These are phyloP conservation scores for Pythium aquatile DNA, from an alignment of 352 stramenopile genomes.

Conservation along the genomic window DNA sequence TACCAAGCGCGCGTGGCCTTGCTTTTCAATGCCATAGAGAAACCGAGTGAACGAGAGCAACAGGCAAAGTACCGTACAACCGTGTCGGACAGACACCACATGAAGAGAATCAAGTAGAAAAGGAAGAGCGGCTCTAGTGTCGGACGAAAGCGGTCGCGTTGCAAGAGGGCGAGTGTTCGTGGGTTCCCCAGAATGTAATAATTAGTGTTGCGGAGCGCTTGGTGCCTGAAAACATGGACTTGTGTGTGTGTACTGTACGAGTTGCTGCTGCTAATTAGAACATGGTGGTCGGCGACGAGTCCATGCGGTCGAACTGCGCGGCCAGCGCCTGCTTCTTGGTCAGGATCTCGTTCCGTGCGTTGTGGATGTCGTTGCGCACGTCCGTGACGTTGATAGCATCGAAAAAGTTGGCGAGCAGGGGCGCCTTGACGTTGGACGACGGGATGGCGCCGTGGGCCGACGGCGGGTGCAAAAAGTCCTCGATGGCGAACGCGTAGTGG, in stretches of 20 bases:
- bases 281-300: slow-evolving; percentile 64
- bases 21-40: slow-evolving; percentile 27
- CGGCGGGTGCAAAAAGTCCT: slow-evolving; percentile 76
- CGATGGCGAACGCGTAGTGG: slow-evolving; percentile 92
- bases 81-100: not conserved
- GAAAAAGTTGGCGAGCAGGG: slow-evolving; percentile 86
- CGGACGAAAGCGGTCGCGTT: not conserved
- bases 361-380: slow-evolving; percentile 82
- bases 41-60: slow-evolving; percentile 11
- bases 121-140: not conserved
- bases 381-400: slow-evolving; percentile 89
- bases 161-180: not conserved
- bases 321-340: slow-evolving; percentile 88
- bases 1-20: not conserved
- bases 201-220: slow-evolving; percentile 20
- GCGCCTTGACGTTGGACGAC: slow-evolving; percentile 81
- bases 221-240: not conserved
- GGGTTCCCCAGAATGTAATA: slow-evolving; percentile 28
- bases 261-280: slow-evolving; percentile 24
- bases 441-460: slow-evolving; percentile 33
- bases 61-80: not conserved
- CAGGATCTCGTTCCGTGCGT: slow-evolving; percentile 83
- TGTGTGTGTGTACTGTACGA: not conserved
- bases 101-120: not conserved
- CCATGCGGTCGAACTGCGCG: slow-evolving; percentile 79